A percentile compares a stretch with the other conserved stretches of the same genome.
Evolutionary conservation across 2,329 filamentous ascomycete species (phyloP).

Genomic region (Penicillium brasilianum): DNA sequence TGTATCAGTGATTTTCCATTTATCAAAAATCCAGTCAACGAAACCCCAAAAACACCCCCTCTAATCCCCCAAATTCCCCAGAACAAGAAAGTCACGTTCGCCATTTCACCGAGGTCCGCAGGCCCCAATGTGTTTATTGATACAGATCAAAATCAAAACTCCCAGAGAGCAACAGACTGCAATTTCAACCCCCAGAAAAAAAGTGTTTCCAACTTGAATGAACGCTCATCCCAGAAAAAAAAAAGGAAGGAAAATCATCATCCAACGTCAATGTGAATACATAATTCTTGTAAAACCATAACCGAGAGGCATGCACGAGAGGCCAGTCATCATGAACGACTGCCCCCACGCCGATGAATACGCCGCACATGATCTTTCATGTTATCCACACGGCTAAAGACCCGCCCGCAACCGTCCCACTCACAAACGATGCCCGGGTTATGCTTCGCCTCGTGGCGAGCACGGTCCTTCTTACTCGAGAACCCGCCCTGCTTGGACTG

Average conservation of each 20-base stretch:
- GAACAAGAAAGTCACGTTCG: not conserved
- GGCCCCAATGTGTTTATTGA: slow-evolving; percentile 1
- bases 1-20: not conserved
- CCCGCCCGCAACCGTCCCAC: slow-evolving; percentile 61
- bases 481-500: slow-evolving; percentile 63
- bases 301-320: not conserved
- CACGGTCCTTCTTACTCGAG: slow-evolving; percentile 66
- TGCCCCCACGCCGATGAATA: slow-evolving; percentile 42
- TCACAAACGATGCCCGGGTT: slow-evolving; percentile 65
- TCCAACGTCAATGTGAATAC: not conserved
- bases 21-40: not conserved
- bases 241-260: slow-evolving; percentile 1
- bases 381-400: slow-evolving; percentile 67
- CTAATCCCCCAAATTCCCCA: not conserved
- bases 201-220: not conserved
- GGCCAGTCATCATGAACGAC: slow-evolving; percentile 12
- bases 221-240: not conserved
- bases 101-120: not conserved
- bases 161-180: not conserved
- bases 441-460: slow-evolving; percentile 66
- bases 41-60: not conserved
- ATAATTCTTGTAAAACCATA: not conserved
- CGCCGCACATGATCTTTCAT: slow-evolving; percentile 59
- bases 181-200: not conserved
- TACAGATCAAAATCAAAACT: not conserved